A percentile compares a stretch with the other conserved stretches of the same genome.
phyloP scores from a whole-genome alignment of 805 yeast genomes.

The Myxozyma monticola region DNA sequence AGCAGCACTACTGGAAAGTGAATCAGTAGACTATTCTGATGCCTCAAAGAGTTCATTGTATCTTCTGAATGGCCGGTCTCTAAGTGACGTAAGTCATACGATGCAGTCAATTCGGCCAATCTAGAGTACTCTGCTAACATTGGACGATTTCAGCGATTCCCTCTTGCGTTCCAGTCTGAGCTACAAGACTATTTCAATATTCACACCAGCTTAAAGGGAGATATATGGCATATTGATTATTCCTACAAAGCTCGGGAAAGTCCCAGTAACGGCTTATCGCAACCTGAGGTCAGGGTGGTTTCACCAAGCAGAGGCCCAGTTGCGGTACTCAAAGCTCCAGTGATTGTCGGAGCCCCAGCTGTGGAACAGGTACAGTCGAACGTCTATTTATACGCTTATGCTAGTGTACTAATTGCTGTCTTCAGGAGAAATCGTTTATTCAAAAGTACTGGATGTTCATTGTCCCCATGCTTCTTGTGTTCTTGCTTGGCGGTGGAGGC shows the following conservation, averaged over 20 bases:
- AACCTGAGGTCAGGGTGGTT: background rate
- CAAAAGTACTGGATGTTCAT: slow-evolving; percentile 31
- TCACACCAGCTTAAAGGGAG: too few species aligned
- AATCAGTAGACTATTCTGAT: background rate
- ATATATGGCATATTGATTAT: slow-evolving; percentile 23
- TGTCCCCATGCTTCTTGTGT: slow-evolving; percentile 25
- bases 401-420: background rate
- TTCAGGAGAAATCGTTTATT: slow-evolving; percentile 22
- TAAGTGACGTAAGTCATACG: slow-evolving; percentile 17
- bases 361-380: slow-evolving; percentile 1
- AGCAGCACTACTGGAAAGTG: too few species aligned
- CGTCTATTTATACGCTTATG: background rate
- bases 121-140: too few species aligned
- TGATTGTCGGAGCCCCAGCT: background rate
- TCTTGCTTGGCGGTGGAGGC: slow-evolving; percentile 30
- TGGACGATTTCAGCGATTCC: slow-evolving; percentile 7
- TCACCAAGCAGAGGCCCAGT: slow-evolving; percentile 9
- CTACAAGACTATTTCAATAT: too few species aligned
- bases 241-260: slow-evolving; percentile 1
- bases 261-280: too few species aligned
- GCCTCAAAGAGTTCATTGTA: background rate
- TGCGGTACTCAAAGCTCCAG: slow-evolving; percentile 20
- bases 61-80: slow-evolving; percentile 7
- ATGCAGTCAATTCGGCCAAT: too few species aligned
- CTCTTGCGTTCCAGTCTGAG: slow-evolving; percentile 1